Evolutionary conservation across 2,329 filamentous ascomycete species (phyloP).

Genomic region (Cladosporium sp.): DNA sequence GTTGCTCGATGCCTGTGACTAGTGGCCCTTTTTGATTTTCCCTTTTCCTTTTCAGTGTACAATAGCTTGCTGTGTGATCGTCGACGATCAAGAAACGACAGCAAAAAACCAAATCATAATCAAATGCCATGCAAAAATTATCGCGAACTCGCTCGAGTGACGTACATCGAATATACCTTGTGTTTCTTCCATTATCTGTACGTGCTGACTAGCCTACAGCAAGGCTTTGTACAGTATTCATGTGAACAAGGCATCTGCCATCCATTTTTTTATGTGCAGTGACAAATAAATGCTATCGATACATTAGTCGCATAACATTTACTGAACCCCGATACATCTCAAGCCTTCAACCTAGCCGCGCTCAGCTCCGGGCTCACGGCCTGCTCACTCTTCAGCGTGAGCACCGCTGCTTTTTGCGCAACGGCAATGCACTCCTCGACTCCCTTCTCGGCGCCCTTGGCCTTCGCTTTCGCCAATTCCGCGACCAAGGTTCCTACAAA

Average conservation of each 20-base stretch:
- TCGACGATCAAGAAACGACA: background rate
- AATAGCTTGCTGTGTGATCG: background rate
- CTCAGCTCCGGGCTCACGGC: slow-evolving; percentile 62
- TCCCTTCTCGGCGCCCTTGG: slow-evolving; percentile 37
- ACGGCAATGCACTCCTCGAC: slow-evolving; percentile 65
- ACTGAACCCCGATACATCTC: no score
- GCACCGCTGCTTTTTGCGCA: slow-evolving; percentile 74
- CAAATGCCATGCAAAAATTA: slow-evolving; percentile 14
- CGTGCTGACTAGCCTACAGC: no score
- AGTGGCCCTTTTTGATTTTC: background rate
- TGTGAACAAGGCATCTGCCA: no score
- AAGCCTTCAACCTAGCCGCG: slow-evolving; percentile 35
- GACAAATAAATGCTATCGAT: no score
- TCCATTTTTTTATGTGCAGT: no score
- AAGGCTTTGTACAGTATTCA: no score
- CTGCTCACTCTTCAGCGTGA: slow-evolving; percentile 71
- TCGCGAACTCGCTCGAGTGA: background rate
- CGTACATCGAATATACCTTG: no score
- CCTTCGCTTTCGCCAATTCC: slow-evolving; percentile 58
- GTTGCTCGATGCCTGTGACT: no score
- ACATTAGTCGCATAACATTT: no score
- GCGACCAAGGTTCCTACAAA: slow-evolving; percentile 83
- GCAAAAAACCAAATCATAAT: no score
- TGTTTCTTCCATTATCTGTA: no score
- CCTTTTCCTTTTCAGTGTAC: background rate